Base-by-base conservation (phyloP, 306 rosid genomes). In the Heteromeles arbutifolia region DNA sequence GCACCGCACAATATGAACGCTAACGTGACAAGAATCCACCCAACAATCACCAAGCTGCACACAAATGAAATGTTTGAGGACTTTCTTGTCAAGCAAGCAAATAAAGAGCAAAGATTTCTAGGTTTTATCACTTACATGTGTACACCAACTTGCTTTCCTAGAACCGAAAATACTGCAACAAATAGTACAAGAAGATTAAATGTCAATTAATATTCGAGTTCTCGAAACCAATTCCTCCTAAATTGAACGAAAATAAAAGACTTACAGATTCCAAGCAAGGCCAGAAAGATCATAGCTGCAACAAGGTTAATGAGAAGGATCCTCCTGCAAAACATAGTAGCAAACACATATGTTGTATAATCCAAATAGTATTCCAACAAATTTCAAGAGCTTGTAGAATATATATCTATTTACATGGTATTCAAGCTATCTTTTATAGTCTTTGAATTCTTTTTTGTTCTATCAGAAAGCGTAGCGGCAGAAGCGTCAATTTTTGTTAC, bases 221-320 rank as follows among this genome's bases (percentile, higher is more conserved):
- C 31, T 21, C 22, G 41, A 34, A 32, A 11, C 3, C 0, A 41
- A 41, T 52, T 52, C 57, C 19, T 17, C 57, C 57, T 52, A 22
- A 4, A 29, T 25, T 4, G 39, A 13, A 61, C 21, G 37, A 70
- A 72, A 9, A 41, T 41, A 41, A 8, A 81, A 44, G 75, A 83
- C 92, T 84, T 81, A 93, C 98, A 56, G 67, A 86, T 80, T 79
- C 98, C 98, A 79, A 93, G 85, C 83, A 88, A 85, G 73, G 89
- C 86, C 80, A 93, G 81, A 56, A 90, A 65, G 61, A 93, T 76
- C 96, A 89, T 87, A 68, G 88, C 81, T 25, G 90, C 95, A 32
- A 96, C 86, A 69, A 87, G 37, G 28, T 87, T 79, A 73, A 93
- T 86, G 32, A 93, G 96, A 3, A 91, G 86, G 81, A 86, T 34